phyloP scores from a whole-genome alignment of 257 asterid species.

The Avicennia marina region DNA sequence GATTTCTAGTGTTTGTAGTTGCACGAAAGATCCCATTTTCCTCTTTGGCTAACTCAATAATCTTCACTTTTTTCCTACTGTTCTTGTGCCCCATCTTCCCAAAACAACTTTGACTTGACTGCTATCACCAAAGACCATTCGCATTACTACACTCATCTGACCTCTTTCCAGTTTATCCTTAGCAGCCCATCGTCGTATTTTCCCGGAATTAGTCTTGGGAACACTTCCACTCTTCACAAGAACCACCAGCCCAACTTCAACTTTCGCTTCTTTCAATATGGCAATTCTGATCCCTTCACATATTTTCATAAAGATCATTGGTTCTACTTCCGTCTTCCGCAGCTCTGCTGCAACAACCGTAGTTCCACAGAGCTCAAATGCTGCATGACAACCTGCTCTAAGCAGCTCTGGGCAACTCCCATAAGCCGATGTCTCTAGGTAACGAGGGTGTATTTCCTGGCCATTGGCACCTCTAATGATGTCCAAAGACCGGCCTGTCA shows the following conservation, averaged over 20 bases:
- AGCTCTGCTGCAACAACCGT: conserved; percentile 53
- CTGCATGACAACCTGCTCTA: conserved; percentile 64
- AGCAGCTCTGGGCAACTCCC: conserved; percentile 30
- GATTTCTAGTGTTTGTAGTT: conserved; percentile 17
- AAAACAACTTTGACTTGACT: too few species aligned
- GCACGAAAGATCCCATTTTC: conserved; percentile 13
- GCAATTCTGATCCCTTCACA: conserved; percentile 45
- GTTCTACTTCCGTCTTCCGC: conserved; percentile 24
- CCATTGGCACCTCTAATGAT: conserved; percentile 34
- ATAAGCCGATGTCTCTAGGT: conserved; percentile 56
- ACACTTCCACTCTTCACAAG: conserved; percentile 53
- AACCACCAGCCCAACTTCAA: conserved; percentile 44
- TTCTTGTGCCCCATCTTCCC: too few species aligned
- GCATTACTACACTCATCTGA: conserved; percentile 37
- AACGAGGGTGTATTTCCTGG: conserved; percentile 57
- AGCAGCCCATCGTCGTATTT: conserved; percentile 66
- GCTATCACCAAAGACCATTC: conserved; percentile 33
- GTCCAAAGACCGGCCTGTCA: conserved; percentile 59
- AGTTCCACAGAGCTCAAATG: conserved; percentile 24
- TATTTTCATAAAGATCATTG: conserved; percentile 13
- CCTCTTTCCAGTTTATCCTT: conserved; percentile 33
- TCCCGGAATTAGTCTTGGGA: conserved; percentile 86
- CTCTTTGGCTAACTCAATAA: conserved; percentile 10
- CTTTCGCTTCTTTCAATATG: conserved; percentile 29
- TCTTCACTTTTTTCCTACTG: too few species aligned